Base-by-base conservation (phyloP, 208 protist genomes). In the Trypanosomatidae sp. region DNA sequence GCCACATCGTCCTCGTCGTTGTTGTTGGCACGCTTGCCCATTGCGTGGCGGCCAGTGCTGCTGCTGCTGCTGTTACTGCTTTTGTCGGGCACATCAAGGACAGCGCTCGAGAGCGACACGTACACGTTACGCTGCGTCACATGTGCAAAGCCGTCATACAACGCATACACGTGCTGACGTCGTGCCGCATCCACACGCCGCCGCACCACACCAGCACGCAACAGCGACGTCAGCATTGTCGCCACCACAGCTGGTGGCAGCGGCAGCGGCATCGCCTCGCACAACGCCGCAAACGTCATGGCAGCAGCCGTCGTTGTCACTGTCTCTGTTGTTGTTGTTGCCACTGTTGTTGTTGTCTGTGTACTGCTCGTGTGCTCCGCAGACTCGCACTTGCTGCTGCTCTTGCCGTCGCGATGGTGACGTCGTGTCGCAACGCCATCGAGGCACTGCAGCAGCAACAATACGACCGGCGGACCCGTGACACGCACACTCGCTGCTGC, bases 371-470 rank as follows among this genome's bases (percentile, higher is more conserved):
- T n/a, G n/a, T n/a, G n/a, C n/a, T n/a, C n/a, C n/a, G n/a, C n/a
- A n/a, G n/a, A n/a, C n/a, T n/a, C n/a, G n/a, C n/a, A n/a, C n/a
- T n/a, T n/a, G n/a, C n/a, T n/a, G n/a, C n/a, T n/a, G n/a, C n/a
- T n/a, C n/a, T n/a, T n/a, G n/a, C n/a, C n/a, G n/a, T n/a, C n/a
- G n/a, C n/a, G n/a, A n/a, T n/a, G n/a, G n/a, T n/a, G n/a, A n/a
- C n/a, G n/a, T n/a, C n/a, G n/a, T n/a, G n/a, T n/a, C n/a, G n/a
- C n/a, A 10, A 55, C 56, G 10, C 64, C 54, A 18, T 77, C 61
- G 6, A 88, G 43, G 8, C 66, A 50, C 45, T 88, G 69, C 19
- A 80, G 60, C 16, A 88, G 37, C 1, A 88, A 28, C 23, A 71
- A 41, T 22, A 65, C 60, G 16, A 83, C 15, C 6, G 72, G 78